These are phyloP conservation scores for Vicia faba DNA, from an alignment of 306 rosid species.

Conservation along the genomic window DNA sequence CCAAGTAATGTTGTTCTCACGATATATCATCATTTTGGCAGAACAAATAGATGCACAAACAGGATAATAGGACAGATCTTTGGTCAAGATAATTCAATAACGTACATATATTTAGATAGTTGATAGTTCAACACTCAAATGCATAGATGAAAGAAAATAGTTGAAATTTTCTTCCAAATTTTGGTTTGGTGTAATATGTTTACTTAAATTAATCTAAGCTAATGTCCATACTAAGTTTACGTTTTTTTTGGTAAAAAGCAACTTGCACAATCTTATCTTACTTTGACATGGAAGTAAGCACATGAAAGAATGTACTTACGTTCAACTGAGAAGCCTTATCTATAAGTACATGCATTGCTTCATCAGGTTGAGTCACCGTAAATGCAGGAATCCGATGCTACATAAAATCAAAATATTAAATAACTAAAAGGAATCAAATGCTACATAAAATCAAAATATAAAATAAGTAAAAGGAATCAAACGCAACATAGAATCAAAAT, in stretches of 20 bases:
- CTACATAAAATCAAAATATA: conserved; percentile 49
- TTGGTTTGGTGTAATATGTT: conserved; percentile 15
- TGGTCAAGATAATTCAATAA: conserved; percentile 4
- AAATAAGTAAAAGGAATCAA: conserved; percentile 44
- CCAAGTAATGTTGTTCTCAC: conserved; percentile 9
- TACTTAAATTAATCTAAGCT: conserved; percentile 23
- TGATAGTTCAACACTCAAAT: conserved; percentile 20
- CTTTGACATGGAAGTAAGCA: conserved; percentile 26
- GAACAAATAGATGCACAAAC: conserved; percentile 22
- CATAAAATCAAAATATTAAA: conserved; percentile 36
- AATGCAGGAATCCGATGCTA: conserved; percentile 78
- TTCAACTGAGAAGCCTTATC: conserved; percentile 74
- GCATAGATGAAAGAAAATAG: background rate
- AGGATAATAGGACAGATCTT: conserved; percentile 17
- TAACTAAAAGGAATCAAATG: conserved; percentile 45
- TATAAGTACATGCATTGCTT: conserved; percentile 81
- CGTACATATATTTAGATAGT: conserved; percentile 14
- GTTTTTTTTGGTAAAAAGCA: background rate
- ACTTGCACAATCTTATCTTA: conserved; percentile 22
- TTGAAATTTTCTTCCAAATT: conserved; percentile 29
- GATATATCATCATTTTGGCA: conserved; percentile 34
- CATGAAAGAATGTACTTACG: conserved; percentile 53
- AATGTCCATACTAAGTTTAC: conserved; percentile 6
- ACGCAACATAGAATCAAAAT: conserved; percentile 49
- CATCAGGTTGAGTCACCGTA: conserved; percentile 88